A percentile compares a stretch with the other conserved stretches of the same genome.
Evolutionary conservation across 805 yeast species (phyloP).

Genomic region (Wickerhamiella slavikovae): DNA sequence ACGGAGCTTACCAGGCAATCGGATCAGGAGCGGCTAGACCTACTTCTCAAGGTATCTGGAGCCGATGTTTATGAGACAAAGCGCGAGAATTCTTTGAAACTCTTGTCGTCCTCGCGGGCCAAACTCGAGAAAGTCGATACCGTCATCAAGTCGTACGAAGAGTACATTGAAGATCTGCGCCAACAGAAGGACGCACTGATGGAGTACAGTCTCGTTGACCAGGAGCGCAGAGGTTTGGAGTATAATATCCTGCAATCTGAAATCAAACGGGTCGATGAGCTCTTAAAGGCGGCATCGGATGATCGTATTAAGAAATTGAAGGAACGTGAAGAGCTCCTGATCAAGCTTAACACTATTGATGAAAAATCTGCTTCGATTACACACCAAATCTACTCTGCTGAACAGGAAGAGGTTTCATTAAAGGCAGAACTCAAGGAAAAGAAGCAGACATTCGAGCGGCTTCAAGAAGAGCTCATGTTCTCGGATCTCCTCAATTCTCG

Average conservation of each 20-base stretch:
- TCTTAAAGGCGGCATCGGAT: conserved; percentile 1
- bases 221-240: conserved; percentile 44
- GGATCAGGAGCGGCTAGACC: conserved; percentile 55
- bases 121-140: too few species aligned
- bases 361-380: not conserved
- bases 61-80: conserved; percentile 77
- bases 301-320: conserved; percentile 2
- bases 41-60: conserved; percentile 86
- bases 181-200: not conserved
- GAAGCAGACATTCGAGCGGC: too few species aligned
- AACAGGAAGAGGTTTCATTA: not conserved
- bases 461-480: not conserved
- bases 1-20: conserved; percentile 76
- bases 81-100: conserved; percentile 55
- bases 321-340: not conserved
- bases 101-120: conserved; percentile 51
- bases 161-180: not conserved
- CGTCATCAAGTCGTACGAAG: not conserved
- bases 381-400: not conserved
- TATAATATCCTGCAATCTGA: conserved; percentile 65
- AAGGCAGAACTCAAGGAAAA: not conserved
- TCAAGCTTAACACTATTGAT: not conserved
- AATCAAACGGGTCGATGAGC: conserved; percentile 1
- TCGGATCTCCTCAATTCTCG: conserved; percentile 4
- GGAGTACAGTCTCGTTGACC: conserved; percentile 13